A percentile compares a stretch with the other conserved stretches of the same genome.
phyloP scores from a whole-genome alignment of 176 grass and related monocot species.

The Chrysopogon serrulatus region DNA sequence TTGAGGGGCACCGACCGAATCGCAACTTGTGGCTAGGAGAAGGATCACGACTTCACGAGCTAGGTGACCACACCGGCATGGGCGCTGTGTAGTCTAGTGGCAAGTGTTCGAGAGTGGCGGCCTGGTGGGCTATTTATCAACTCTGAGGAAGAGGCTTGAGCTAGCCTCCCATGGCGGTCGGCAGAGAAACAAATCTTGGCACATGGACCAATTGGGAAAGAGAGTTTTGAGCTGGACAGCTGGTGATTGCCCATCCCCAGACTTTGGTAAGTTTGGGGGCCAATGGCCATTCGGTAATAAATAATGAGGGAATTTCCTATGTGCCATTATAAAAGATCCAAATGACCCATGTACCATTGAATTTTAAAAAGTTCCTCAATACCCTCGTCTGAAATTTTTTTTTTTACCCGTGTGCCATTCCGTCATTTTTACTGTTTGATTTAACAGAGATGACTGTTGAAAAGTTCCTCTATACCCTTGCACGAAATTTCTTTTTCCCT shows the following conservation, averaged over 20 bases:
- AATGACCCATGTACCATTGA: too few species aligned
- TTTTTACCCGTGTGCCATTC: too few species aligned
- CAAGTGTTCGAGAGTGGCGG: neutral
- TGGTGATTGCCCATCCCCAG: neutral
- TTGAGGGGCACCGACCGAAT: conserved; percentile 22
- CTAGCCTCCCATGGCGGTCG: neutral
- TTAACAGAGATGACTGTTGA: too few species aligned
- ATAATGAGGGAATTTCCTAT: too few species aligned
- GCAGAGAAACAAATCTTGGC: conserved; percentile 1
- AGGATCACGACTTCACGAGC: conserved; percentile 25
- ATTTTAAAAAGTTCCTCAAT: too few species aligned
- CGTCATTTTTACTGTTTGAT: too few species aligned
- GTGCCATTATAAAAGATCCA: too few species aligned
- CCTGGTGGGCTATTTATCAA: neutral
- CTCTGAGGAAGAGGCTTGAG: neutral
- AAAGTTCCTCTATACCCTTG: too few species aligned
- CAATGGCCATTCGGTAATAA: neutral
- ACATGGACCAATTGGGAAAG: neutral
- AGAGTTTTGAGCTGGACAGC: too few species aligned
- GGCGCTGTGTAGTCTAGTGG: neutral
- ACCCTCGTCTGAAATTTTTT: too few species aligned
- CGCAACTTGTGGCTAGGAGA: conserved; percentile 12
- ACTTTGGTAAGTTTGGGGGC: neutral
- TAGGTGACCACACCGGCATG: neutral
- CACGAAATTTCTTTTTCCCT: too few species aligned